A percentile compares a stretch with the other conserved stretches of the same genome.
These are phyloP conservation scores for Pseudogymnoascus sp. DNA, from an alignment of 2,329 filamentous ascomycete genomes.

Conservation along the genomic window DNA sequence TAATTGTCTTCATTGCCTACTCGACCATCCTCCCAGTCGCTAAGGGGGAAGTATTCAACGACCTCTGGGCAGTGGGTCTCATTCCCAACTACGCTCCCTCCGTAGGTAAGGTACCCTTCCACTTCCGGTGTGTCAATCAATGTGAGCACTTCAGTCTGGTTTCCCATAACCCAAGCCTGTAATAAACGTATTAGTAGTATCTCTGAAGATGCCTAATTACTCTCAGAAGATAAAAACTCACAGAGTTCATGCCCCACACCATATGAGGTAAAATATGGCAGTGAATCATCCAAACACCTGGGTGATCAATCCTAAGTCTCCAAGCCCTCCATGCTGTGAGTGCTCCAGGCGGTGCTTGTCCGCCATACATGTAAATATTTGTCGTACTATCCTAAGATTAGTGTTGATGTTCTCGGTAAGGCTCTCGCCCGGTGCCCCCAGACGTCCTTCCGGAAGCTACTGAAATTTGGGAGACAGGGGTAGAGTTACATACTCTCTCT, in stretches of 20 bases:
- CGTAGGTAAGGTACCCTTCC: conserved; percentile 27
- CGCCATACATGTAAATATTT: conserved; percentile 38
- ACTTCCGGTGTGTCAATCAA: conserved; percentile 21
- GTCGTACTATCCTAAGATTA: conserved; percentile 26
- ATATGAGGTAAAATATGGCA: conserved; percentile 42
- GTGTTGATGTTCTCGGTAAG: neutral
- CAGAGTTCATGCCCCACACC: conserved; percentile 29
- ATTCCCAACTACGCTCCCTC: conserved; percentile 26
- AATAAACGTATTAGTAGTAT: neutral
- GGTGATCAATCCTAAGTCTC: conserved; percentile 37
- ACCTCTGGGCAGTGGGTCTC: conserved; percentile 21
- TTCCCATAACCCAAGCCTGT: conserved; percentile 29
- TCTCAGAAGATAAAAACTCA: neutral
- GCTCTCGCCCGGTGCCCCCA: neutral
- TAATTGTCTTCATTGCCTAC: neutral
- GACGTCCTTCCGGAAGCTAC: neutral
- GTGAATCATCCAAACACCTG: conserved; percentile 43
- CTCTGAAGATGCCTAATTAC: neutral
- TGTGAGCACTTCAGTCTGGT: conserved; percentile 18
- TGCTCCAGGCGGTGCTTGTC: neutral
- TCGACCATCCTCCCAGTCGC: neutral
- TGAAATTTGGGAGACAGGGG: neutral
- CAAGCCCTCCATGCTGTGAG: conserved; percentile 38
- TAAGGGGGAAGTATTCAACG: conserved; percentile 7
- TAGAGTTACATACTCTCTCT: neutral